Percentiles rank a stretch among this genome's conserved stretches.
These are phyloP conservation scores for Lyophyllum shimeji DNA, from an alignment of 768 basidiomycete genomes.

Conservation along the genomic window DNA sequence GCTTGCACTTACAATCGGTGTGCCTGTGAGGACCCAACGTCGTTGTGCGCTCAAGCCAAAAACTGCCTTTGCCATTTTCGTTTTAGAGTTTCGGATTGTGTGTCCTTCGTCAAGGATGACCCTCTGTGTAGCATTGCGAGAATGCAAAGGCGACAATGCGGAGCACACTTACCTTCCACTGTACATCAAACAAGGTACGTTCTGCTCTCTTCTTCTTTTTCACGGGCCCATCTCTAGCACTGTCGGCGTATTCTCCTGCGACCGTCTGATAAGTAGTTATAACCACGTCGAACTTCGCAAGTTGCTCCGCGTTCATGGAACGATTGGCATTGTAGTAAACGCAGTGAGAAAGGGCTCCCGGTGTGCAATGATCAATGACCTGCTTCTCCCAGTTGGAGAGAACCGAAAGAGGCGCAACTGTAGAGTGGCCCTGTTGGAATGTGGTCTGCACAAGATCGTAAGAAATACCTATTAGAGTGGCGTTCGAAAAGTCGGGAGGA, in stretches of 20 bases:
- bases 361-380: constrained; percentile 67
- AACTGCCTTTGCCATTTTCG: constrained; percentile 78
- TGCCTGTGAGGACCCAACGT: constrained; percentile 82
- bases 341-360: constrained; percentile 50
- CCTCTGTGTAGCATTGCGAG: constrained; percentile 39
- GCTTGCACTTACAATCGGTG: constrained; percentile 73
- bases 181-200: constrained; percentile 60
- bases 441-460: not conserved
- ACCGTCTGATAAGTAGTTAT: constrained; percentile 85
- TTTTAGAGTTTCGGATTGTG: constrained; percentile 80
- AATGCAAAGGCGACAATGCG: not conserved
- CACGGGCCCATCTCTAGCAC: constrained; percentile 22
- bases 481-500: constrained; percentile 52
- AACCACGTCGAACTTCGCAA: constrained; percentile 73
- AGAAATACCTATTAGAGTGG: constrained; percentile 73
- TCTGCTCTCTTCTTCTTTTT: constrained; percentile 67
- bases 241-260: constrained; percentile 49
- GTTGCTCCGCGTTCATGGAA: constrained; percentile 51
- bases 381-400: constrained; percentile 90
- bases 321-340: constrained; percentile 77
- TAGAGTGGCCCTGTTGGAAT: not conserved
- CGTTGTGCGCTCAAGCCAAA: constrained; percentile 64
- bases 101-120: constrained; percentile 91
- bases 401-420: constrained; percentile 82
- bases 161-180: constrained; percentile 69